A percentile compares a stretch with the other conserved stretches of the same genome.
These are phyloP conservation scores for Aureobasidium mangrovei DNA, from an alignment of 2,329 filamentous ascomycete genomes.

Conservation along the genomic window DNA sequence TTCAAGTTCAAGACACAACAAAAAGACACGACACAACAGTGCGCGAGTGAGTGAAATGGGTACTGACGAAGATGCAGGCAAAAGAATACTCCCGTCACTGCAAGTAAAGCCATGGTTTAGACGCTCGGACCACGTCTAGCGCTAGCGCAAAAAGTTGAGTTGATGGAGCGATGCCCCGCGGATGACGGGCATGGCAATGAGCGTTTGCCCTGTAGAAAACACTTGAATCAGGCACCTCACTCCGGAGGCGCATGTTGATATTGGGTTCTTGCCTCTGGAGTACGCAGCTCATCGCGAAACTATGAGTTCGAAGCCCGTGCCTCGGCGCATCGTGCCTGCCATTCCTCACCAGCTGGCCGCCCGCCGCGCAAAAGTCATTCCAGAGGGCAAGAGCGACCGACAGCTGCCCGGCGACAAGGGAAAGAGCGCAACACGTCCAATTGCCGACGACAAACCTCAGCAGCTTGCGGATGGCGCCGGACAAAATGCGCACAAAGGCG, in stretches of 20 bases:
- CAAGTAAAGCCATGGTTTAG: background rate
- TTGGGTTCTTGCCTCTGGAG: conserved; percentile 11
- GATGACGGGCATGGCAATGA: conserved; percentile 5
- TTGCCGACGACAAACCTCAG: background rate
- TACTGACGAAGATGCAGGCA: background rate
- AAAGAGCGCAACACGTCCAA: background rate
- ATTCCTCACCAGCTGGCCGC: conserved; percentile 9
- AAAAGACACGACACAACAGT: too few relatives aligned
- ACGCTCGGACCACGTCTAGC: background rate
- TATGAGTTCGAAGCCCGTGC: conserved; percentile 8
- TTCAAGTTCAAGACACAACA: too few relatives aligned
- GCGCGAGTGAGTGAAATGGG: too few relatives aligned
- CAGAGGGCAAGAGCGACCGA: conserved; percentile 6
- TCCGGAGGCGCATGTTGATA: conserved; percentile 14
- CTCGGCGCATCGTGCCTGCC: conserved; percentile 13
- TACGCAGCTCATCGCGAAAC: background rate
- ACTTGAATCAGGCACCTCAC: conserved; percentile 7
- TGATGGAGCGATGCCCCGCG: conserved; percentile 1
- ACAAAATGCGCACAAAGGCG: background rate
- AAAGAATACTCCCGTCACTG: background rate
- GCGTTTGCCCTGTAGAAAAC: conserved; percentile 3
- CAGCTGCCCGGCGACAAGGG: conserved; percentile 1
- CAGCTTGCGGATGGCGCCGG: background rate
- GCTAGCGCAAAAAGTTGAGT: conserved; percentile 10
- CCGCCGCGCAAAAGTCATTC: conserved; percentile 10